These are phyloP conservation scores for Croton laevigatus DNA, from an alignment of 441 rosid genomes.

Conservation along the genomic window DNA sequence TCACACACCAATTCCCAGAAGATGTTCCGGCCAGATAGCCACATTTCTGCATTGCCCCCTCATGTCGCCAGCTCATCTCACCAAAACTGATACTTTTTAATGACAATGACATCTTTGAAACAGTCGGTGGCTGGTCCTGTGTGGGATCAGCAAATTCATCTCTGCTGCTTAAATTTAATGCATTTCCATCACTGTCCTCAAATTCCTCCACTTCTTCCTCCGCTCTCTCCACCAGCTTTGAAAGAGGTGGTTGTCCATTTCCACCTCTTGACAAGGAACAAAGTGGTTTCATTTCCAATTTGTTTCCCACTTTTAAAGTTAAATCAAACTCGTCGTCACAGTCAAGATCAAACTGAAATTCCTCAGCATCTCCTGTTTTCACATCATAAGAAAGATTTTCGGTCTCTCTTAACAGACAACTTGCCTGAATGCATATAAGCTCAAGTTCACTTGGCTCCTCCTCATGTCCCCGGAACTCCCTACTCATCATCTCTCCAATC, in stretches of 20 bases:
- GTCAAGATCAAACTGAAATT: slow-evolving; percentile 37
- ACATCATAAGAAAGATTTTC: slow-evolving; percentile 14
- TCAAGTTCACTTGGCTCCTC: slow-evolving; percentile 47
- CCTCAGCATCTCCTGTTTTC: slow-evolving; percentile 24
- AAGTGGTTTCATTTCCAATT: slow-evolving; percentile 24
- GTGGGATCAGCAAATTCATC: slow-evolving; percentile 9
- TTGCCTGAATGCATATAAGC: slow-evolving; percentile 38
- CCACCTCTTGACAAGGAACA: slow-evolving; percentile 31
- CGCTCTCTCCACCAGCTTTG: slow-evolving; percentile 63
- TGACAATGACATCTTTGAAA: slow-evolving; percentile 54
- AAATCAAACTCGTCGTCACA: slow-evolving; percentile 49
- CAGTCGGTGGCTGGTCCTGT: slow-evolving; percentile 29
- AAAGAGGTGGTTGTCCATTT: slow-evolving; percentile 45
- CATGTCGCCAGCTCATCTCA: slow-evolving; percentile 39
- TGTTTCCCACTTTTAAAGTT: slow-evolving; percentile 33
- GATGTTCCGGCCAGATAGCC: slow-evolving; percentile 45
- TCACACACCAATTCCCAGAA: slow-evolving; percentile 70
- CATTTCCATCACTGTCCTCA: slow-evolving; percentile 34
- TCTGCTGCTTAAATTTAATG: slow-evolving; percentile 20
- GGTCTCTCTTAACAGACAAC: slow-evolving; percentile 26
- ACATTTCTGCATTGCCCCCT: slow-evolving; percentile 36
- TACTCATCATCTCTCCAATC: slow-evolving; percentile 50
- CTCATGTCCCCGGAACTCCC: slow-evolving; percentile 38
- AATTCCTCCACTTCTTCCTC: slow-evolving; percentile 53
- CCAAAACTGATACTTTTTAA: slow-evolving; percentile 49